These are phyloP conservation scores for Venturia asperata DNA, from an alignment of 2,329 filamentous ascomycete species.

Conservation along the genomic window DNA sequence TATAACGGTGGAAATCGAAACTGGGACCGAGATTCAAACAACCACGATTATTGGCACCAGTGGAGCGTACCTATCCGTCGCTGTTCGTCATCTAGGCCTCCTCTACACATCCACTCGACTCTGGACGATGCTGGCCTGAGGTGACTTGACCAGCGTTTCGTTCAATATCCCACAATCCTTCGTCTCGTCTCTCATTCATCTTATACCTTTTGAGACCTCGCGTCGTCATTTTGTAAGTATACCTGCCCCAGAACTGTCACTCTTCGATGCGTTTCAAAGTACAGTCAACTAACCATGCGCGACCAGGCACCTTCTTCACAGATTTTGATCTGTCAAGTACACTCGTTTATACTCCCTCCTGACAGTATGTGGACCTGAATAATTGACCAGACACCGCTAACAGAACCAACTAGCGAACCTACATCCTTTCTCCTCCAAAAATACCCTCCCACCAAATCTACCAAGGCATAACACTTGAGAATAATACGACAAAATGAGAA, in stretches of 20 bases:
- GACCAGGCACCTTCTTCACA: conserved; percentile 12
- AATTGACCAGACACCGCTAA: background rate
- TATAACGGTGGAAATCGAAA: background rate
- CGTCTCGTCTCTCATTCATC: conserved; percentile 12
- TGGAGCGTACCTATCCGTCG: background rate
- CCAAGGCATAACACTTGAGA: conserved; percentile 11
- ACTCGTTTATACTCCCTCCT: conserved; percentile 42
- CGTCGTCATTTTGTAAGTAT: conserved; percentile 8
- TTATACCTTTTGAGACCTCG: background rate
- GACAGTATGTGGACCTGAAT: conserved; percentile 28
- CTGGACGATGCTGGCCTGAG: conserved; percentile 10
- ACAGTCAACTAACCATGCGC: background rate
- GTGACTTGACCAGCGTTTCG: conserved; percentile 8
- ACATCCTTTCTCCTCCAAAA: conserved; percentile 6
- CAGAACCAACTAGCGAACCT: background rate
- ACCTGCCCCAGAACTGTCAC: background rate
- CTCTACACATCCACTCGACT: background rate
- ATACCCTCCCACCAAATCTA: background rate
- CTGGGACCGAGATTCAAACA: background rate
- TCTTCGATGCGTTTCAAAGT: background rate
- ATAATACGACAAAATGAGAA: conserved; percentile 33
- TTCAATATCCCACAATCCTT: background rate
- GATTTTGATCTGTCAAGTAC: conserved; percentile 42
- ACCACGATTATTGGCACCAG: background rate
- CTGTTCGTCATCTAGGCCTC: background rate